Conservation (phyloP, 2,329 filamentous ascomycete genomes). For the Akanthomyces uredinophilus region DNA sequence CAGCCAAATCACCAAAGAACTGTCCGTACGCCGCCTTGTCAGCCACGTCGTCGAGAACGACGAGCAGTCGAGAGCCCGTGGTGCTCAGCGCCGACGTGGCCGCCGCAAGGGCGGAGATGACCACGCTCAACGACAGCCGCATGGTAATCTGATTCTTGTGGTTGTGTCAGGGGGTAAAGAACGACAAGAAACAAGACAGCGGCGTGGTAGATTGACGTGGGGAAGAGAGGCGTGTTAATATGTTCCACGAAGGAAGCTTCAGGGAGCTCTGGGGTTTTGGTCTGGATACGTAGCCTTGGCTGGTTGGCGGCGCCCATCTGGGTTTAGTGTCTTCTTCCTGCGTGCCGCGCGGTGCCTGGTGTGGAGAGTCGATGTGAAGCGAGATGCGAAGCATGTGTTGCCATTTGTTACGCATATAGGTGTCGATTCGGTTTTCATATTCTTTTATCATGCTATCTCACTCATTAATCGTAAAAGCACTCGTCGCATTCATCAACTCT, state of each 20-base stretch:
- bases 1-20: constrained; percentile 68
- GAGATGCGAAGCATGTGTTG: not conserved
- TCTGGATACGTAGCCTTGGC: constrained; percentile 16
- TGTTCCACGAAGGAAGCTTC: constrained; percentile 12
- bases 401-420: not conserved
- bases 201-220: not conserved
- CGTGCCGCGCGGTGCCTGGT: not conserved
- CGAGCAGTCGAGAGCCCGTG: constrained; percentile 73
- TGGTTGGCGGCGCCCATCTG: not conserved
- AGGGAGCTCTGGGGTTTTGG: constrained; percentile 13
- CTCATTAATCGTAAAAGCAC: no score
- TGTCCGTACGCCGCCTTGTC: constrained; percentile 80
- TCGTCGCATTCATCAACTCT: no score
- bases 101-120: constrained; percentile 61
- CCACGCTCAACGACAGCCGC: constrained; percentile 68
- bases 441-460: no score
- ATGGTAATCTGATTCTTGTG: constrained; percentile 39
- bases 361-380: not conserved
- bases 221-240: constrained; percentile 5
- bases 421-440: no score
- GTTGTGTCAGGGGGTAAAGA: not conserved
- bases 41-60: constrained; percentile 75
- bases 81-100: constrained; percentile 72
- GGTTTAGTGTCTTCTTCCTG: constrained; percentile 6
- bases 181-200: not conserved